phyloP scores from a whole-genome alignment of 805 yeast genomes.

The Zygosaccharomyces kombuchaensis region DNA sequence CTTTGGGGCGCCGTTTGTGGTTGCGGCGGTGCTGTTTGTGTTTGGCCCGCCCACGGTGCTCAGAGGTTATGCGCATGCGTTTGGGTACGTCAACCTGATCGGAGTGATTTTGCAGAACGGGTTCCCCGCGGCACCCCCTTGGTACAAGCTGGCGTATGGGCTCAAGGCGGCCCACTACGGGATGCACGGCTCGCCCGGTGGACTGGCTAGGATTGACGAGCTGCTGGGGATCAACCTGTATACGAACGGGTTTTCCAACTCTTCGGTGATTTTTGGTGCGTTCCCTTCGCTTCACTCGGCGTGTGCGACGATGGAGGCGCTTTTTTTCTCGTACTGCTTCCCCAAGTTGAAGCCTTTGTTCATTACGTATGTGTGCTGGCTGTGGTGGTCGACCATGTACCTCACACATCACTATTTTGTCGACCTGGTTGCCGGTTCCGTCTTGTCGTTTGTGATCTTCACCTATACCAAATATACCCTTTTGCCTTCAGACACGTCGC shows the following conservation, averaged over 20 bases:
- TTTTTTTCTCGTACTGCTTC: conserved; percentile 78
- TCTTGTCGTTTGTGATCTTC: conserved; percentile 69
- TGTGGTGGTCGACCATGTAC: conserved; percentile 99
- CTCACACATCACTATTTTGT: conserved; percentile 94
- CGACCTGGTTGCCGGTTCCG: conserved; percentile 90
- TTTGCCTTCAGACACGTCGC: conserved; percentile 56
- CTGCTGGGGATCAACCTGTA: conserved; percentile 78
- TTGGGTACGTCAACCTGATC: conserved; percentile 86
- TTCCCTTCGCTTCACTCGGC: conserved; percentile 87
- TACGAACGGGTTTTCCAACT: conserved; percentile 73
- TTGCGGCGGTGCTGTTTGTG: conserved; percentile 69
- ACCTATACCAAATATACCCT: conserved; percentile 60
- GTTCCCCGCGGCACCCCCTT: conserved; percentile 96
- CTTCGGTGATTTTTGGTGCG: conserved; percentile 95
- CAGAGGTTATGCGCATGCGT: conserved; percentile 82
- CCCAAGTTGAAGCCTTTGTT: conserved; percentile 65
- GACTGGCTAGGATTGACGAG: conserved; percentile 79
- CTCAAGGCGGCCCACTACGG: conserved; percentile 84
- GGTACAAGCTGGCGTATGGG: conserved; percentile 87
- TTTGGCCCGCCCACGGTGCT: conserved; percentile 90
- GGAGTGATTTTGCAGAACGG: conserved; percentile 81
- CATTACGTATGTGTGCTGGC: conserved; percentile 78
- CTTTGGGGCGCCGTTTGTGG: conserved; percentile 85
- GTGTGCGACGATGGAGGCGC: conserved; percentile 88
- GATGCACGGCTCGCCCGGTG: conserved; percentile 95